Base-by-base conservation (phyloP, 164 flowering plant genomes). In the Platanus orientalis region DNA sequence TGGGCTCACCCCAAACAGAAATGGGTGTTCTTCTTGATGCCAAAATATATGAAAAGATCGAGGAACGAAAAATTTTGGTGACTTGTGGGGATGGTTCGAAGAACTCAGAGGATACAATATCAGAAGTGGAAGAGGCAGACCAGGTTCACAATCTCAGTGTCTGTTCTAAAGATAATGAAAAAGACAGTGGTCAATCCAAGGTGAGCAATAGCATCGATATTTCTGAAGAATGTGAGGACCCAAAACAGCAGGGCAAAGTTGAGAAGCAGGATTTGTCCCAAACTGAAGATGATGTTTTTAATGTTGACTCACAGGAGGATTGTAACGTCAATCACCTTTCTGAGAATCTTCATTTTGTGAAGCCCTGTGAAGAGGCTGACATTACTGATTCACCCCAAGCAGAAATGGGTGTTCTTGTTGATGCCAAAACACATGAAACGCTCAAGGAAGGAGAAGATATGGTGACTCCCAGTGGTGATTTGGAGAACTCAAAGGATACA, bases 21-120 rank as follows among this genome's bases (percentile, higher is more conserved):
- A 28, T 58, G 52, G 62, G 42, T 47, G 40, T 69, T 20, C 30
- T 23, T 12, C 45, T 26, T 28, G 58, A 60, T 39, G 21, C 40
- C 21, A 16, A 24, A 13, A 32, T 40, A 25, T 26, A 32, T 34
- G 16, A 61, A 36, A 39, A 65, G 32, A 17, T 17, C 4, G 24
- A 62, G 26, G 63, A 48, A 49, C 59, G 66, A 27, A 64, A 58
- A 42, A 60, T 58, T 53, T 42, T 42, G 32, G 27, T 49, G 57
- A 60, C 51, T 60, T 27, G 14, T 19, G 32, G 6, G 14, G 56
- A 58, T 28, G 67, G 19, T 63, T 25, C 52, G 7, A 10, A n/a
- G 45, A 60, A 7, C 27, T 25, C 13, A 50, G 21, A 62, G 3
- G 50, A 29, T 57, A 34, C 28, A 32, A 42, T 6, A 25, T 10